Evolutionary conservation across 768 basidiomycete genomes (phyloP).

Genomic region (Phanerodontia chrysosporium): DNA sequence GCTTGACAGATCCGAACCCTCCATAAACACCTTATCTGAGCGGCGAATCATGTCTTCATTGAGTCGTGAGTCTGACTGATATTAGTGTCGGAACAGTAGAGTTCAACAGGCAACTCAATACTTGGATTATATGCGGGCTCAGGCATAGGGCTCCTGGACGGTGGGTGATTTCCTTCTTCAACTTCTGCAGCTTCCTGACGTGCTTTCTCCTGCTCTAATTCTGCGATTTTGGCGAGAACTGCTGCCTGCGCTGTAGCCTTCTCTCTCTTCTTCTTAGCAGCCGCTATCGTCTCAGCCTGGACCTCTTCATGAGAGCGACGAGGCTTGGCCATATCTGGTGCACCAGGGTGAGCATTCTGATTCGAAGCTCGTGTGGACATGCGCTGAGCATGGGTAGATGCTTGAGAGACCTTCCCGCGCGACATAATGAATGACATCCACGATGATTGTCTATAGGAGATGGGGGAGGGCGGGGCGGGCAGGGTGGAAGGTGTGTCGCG

Average conservation of each 20-base stretch:
- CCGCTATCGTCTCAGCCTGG: neutral
- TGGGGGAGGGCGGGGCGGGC: neutral
- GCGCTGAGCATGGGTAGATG: neutral
- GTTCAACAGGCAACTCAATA: too few species aligned
- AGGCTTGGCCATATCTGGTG: neutral
- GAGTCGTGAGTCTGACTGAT: too few species aligned
- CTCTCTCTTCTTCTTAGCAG: neutral
- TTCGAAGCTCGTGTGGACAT: neutral
- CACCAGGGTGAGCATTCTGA: neutral
- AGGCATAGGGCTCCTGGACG: neutral
- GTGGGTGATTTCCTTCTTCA: neutral
- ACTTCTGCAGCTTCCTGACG: neutral
- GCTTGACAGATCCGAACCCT: too few species aligned
- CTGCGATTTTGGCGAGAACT: neutral
- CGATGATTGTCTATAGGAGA: neutral
- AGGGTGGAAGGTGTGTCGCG: too few species aligned
- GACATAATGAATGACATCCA: neutral
- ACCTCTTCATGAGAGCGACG: neutral
- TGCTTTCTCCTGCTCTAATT: neutral
- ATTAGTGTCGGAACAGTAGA: too few species aligned
- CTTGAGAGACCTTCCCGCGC: neutral
- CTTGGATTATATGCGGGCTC: too few species aligned
- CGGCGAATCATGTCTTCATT: too few species aligned
- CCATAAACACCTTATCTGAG: too few species aligned
- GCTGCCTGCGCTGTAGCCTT: neutral